phyloP scores from a whole-genome alignment of 148 eudicot genomes.

The Arctostaphylos glauca region DNA sequence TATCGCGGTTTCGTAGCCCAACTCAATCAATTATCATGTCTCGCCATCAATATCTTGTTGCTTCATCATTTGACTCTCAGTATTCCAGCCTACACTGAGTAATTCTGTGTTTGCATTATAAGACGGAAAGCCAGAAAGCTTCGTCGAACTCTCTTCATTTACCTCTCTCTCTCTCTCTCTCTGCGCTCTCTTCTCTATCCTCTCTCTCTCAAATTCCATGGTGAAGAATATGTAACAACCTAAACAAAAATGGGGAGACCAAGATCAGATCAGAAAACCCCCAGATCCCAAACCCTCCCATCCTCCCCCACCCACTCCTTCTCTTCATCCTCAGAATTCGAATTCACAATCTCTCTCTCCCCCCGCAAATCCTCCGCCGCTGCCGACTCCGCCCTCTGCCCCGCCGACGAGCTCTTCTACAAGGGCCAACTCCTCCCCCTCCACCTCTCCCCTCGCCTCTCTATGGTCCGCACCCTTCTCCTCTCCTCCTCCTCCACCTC shows the following conservation, averaged over 20 bases:
- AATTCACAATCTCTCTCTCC: constrained; percentile 62
- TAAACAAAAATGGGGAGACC: constrained; percentile 36
- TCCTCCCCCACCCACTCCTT: constrained; percentile 75
- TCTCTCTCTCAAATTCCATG: not conserved
- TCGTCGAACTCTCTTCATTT: constrained; percentile 2
- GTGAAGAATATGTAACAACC: not conserved
- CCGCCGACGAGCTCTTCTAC: constrained; percentile 93
- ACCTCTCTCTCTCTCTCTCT: not conserved
- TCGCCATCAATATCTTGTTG: no score
- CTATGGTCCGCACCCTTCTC: constrained; percentile 73
- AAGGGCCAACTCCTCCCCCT: constrained; percentile 85
- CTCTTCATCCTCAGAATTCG: constrained; percentile 71
- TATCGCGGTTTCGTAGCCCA: no score
- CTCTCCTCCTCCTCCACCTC: constrained; percentile 59
- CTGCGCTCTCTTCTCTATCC: not conserved
- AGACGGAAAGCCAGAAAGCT: not conserved
- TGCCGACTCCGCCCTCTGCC: constrained; percentile 55
- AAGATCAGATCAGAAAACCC: not conserved
- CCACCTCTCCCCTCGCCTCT: constrained; percentile 74
- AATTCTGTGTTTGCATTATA: not conserved
- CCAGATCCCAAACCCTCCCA: constrained; percentile 68
- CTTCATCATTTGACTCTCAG: no score
- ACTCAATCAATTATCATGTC: no score
- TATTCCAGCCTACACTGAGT: not conserved
- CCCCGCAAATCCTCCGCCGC: constrained; percentile 67